Evolutionary conservation across 202 grass and related monocot species (phyloP), one percentile per base, ranked within the genome.

Genomic region (Zoysia matrella): DNA sequence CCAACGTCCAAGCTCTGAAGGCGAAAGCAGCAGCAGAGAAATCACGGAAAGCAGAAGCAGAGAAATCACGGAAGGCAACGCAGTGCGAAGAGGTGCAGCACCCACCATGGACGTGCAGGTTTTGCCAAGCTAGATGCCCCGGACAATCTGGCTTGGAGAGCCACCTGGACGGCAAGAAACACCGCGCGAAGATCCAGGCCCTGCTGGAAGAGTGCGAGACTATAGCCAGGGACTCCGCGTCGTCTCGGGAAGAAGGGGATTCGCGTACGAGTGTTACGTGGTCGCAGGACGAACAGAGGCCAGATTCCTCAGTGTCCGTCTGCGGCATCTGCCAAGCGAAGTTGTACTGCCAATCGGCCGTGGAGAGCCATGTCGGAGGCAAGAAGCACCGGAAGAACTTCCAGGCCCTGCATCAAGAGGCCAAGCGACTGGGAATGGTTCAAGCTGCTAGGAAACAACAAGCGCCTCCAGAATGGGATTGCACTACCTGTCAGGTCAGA

Each of bases 151-250:
- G 82, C 30, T 5, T 89, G 7, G 67, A 85, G 41, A 12, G 36
- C 3, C 73, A 82, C 42, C 52, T 85, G 3, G 85, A 72, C 42
- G 67, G 78, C 22, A 52, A 68, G 60, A 78, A 14, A 12, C 83
- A 89, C 47, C 70, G 53, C 0, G 74, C 41, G 2, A 89, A 67
- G 18, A 63, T 85, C 44, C 67, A 48, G 39, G 73, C 40, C 46
- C 67, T 86, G 13, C 42, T 72, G 14, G 47, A 86, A 61, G 60
- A 78, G 68, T 63, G 83, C 40, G 61, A 68, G 60, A 82, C 71
- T 2, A 77, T 52, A 30, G 11, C 18, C 18, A 44, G 1, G 40
- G 11, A 11, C 54, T 47, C 3, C 9, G 82, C 50, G 5, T 15
- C 30, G 1, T 15, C 22, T 22, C 22, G 22, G 22, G 22, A 3